Percentiles rank a stretch among this genome's conserved stretches.
Evolutionary conservation across 768 basidiomycete species (phyloP).

Genomic region (Hysterangium stoloniferum): DNA sequence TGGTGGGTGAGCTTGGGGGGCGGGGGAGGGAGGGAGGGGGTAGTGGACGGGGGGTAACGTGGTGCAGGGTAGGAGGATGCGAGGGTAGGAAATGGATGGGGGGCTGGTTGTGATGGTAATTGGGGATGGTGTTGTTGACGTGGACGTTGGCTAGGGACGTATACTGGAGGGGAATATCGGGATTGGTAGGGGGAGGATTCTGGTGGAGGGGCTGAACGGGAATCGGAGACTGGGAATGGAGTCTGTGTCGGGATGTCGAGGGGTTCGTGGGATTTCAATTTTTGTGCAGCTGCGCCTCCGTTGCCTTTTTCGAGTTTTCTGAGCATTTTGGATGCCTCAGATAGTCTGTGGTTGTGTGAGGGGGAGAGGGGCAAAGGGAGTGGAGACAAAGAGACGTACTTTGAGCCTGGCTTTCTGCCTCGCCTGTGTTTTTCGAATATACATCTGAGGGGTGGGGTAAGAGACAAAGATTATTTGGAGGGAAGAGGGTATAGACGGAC

Average conservation of each 20-base stretch:
- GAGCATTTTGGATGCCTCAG: constrained; percentile 86
- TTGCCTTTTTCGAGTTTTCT: constrained; percentile 79
- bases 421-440: constrained; percentile 85
- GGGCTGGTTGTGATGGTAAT: constrained; percentile 39
- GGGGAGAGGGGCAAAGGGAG: constrained; percentile 6
- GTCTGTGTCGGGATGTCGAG: constrained; percentile 32
- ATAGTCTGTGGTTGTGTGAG: constrained; percentile 42
- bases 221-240: constrained; percentile 19
- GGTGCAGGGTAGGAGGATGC: constrained; percentile 35
- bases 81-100: constrained; percentile 18
- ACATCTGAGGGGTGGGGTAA: constrained; percentile 40
- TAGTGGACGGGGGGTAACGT: constrained; percentile 17
- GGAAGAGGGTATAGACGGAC: constrained; percentile 32
- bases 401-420: constrained; percentile 84
- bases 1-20: constrained; percentile 14
- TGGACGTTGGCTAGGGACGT: constrained; percentile 21
- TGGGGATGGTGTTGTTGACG: constrained; percentile 17
- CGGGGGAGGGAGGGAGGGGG: constrained; percentile 22
- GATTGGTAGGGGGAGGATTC: constrained; percentile 17
- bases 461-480: constrained; percentile 14
- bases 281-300: constrained; percentile 62
- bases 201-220: not conserved
- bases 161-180: constrained; percentile 23
- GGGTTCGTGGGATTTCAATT: constrained; percentile 34
- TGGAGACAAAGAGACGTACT: constrained; percentile 40